Conservation (phyloP, 768 basidiomycete genomes). For the Leccinum pellstonianum region DNA sequence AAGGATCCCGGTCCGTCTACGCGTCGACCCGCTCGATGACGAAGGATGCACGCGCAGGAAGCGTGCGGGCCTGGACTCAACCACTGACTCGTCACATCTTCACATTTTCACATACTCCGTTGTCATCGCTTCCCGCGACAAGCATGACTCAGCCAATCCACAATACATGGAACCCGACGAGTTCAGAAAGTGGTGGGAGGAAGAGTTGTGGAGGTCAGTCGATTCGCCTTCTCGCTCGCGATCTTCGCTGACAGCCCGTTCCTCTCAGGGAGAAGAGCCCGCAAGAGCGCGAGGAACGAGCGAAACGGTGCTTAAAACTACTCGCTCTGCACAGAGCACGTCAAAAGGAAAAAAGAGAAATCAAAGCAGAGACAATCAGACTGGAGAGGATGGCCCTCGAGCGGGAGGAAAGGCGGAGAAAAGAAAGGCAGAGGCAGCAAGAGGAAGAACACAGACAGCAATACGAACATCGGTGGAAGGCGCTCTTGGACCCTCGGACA, state of each 20-base stretch:
- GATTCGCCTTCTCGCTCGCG: not conserved
- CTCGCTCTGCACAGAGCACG: too few relatives aligned
- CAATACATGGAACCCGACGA: conserved; percentile 77
- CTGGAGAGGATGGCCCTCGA: conserved; percentile 53
- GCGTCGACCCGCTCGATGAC: too few relatives aligned
- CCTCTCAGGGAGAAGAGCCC: conserved; percentile 61
- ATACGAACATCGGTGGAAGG: conserved; percentile 61
- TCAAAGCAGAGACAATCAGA: conserved; percentile 51
- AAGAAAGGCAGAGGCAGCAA: conserved; percentile 44
- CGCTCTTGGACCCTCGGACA: conserved; percentile 37
- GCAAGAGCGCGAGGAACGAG: conserved; percentile 61
- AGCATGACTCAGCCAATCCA: conserved; percentile 43
- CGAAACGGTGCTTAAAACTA: conserved; percentile 45
- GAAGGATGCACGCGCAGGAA: too few relatives aligned
- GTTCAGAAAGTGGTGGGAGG: conserved; percentile 70
- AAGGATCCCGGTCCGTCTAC: too few relatives aligned
- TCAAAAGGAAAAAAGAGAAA: not conserved
- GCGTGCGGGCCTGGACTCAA: too few relatives aligned
- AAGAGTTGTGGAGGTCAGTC: conserved; percentile 78
- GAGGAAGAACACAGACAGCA: conserved; percentile 46
- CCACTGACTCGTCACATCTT: too few relatives aligned
- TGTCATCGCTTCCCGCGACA: conserved; percentile 25
- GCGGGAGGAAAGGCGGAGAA: conserved; percentile 47
- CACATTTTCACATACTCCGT: too few relatives aligned
- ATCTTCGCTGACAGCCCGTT: conserved; percentile 4